Conservation (phyloP, 192 early-diverging fungal species). For the Thamnidium elegans region DNA sequence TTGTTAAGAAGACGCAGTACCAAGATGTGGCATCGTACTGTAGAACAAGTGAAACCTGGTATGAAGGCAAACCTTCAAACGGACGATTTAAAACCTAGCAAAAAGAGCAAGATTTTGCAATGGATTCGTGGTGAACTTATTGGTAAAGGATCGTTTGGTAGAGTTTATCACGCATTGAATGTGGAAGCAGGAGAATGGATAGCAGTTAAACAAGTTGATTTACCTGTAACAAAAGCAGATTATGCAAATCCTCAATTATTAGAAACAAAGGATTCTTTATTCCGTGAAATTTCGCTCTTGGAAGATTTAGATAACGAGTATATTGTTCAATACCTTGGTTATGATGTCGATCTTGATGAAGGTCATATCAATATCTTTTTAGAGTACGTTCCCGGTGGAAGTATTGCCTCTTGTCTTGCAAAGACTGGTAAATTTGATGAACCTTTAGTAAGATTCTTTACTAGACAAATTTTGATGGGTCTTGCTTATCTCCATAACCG, state of each 20-base stretch:
- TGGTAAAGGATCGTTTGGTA: constrained; percentile 81
- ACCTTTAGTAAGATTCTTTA: constrained; percentile 67
- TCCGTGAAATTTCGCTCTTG: constrained; percentile 71
- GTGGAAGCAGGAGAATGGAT: constrained; percentile 67
- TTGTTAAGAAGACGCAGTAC: constrained; percentile 42
- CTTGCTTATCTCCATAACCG: constrained; percentile 82
- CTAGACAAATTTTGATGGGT: constrained; percentile 80
- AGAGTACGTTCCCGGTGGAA: constrained; percentile 95
- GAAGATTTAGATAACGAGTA: constrained; percentile 83
- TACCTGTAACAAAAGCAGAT: constrained; percentile 53
- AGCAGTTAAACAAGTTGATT: constrained; percentile 79
- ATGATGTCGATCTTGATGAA: constrained; percentile 48
- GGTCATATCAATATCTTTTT: constrained; percentile 88
- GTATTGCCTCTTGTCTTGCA: constrained; percentile 74
- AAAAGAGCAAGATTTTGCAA: constrained; percentile 42
- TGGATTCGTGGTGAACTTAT: constrained; percentile 78
- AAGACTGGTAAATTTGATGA: constrained; percentile 73
- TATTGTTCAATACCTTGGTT: constrained; percentile 92
- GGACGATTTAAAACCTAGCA: constrained; percentile 2
- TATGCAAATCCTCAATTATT: constrained; percentile 40
- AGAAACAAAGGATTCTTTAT: constrained; percentile 55
- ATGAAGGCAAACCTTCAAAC: not conserved
- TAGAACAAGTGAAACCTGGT: constrained; percentile 48
- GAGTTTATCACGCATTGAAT: constrained; percentile 75
- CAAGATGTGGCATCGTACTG: constrained; percentile 52